A percentile compares a stretch with the other conserved stretches of the same genome.
Conservation (phyloP, 306 rosid genomes). For the Malus sieversii region DNA sequence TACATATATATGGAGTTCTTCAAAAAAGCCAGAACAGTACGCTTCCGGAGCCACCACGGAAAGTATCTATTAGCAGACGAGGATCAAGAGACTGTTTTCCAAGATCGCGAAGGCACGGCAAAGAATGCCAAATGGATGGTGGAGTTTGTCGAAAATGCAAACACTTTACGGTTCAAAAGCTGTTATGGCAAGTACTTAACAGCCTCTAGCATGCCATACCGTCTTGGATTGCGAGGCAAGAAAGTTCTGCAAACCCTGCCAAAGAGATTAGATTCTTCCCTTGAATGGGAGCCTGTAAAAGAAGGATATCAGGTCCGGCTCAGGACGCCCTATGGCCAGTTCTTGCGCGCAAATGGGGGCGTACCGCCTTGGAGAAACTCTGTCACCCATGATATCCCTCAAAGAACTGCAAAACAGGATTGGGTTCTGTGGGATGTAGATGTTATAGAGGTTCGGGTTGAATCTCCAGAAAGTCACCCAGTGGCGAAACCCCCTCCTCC, state of each 20-base stretch:
- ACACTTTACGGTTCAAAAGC: constrained; percentile 50
- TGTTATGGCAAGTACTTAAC: constrained; percentile 69
- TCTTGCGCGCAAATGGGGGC: constrained; percentile 69
- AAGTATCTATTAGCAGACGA: constrained; percentile 69
- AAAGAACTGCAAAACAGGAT: constrained; percentile 43
- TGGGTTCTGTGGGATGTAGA: constrained; percentile 93
- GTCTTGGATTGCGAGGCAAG: constrained; percentile 58
- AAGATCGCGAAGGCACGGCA: constrained; percentile 56
- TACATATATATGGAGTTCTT: constrained; percentile 54
- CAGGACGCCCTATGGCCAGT: constrained; percentile 63
- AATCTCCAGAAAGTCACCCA: neutral
- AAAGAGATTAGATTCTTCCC: constrained; percentile 49
- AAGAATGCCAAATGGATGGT: constrained; percentile 72
- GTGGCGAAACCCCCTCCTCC: neutral
- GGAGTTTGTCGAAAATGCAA: constrained; percentile 29
- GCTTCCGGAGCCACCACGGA: constrained; percentile 71
- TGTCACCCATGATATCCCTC: constrained; percentile 70
- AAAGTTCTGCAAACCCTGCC: constrained; percentile 67
- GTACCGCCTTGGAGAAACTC: constrained; percentile 89
- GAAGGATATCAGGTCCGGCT: constrained; percentile 65
- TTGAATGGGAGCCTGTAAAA: constrained; percentile 89
- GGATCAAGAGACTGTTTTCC: constrained; percentile 56
- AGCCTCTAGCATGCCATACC: constrained; percentile 68
- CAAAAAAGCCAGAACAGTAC: constrained; percentile 53
- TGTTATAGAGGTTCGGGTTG: constrained; percentile 34